phyloP scores from a whole-genome alignment of 352 stramenopile genomes.

The Globisporangium megalacanthum region DNA sequence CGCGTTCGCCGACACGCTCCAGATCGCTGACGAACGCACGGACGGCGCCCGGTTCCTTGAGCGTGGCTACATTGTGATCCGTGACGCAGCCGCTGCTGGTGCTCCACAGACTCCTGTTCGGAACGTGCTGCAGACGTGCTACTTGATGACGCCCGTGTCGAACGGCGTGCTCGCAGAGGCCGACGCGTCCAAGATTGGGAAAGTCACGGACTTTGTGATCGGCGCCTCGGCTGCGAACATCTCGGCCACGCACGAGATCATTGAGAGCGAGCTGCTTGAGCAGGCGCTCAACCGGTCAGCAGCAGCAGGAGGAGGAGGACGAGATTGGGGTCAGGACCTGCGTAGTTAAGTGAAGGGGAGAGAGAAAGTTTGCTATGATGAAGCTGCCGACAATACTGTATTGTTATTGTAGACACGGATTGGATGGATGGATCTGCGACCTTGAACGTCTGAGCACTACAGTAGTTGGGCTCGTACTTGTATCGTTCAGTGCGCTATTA shows the following conservation, averaged over 20 bases:
- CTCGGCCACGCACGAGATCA: constrained; percentile 10
- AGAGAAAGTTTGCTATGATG: no score
- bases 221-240: constrained; percentile 5
- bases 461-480: no score
- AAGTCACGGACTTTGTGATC: constrained; percentile 9
- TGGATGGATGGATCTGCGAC: no score
- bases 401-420: no score
- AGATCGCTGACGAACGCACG: constrained; percentile 35
- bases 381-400: no score
- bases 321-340: no score
- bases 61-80: constrained; percentile 49
- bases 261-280: constrained; percentile 10
- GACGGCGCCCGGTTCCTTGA: constrained; percentile 44
- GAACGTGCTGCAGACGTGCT: constrained; percentile 27
- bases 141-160: constrained; percentile 26
- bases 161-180: neutral
- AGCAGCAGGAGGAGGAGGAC: no score
- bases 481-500: no score
- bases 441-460: no score
- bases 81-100: no score
- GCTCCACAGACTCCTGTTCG: no score
- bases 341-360: no score
- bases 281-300: neutral
- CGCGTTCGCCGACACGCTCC: constrained; percentile 40
- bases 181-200: neutral